Evolutionary conservation across 495 filamentous ascomycete species (phyloP), one percentile per base, ranked within the genome.

Genomic region (Podospora sp.): DNA sequence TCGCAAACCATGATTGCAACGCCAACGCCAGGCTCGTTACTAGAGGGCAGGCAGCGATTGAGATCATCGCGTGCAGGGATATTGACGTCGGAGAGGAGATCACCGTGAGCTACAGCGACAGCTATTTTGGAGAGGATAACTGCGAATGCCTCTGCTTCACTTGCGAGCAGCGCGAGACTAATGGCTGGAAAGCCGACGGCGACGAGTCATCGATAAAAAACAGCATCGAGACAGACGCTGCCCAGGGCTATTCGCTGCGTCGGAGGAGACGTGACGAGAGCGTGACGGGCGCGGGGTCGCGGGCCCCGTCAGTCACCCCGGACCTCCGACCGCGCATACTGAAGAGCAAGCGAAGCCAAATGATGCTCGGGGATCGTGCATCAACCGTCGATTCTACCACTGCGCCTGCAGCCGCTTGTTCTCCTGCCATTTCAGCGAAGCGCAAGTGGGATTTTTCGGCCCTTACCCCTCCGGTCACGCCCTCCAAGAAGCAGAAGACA

Each of bases 1-100:
- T 99, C 72, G 91, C 94, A 21, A 99, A 99, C 72, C 95, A 99
- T 77, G 95, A 99, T 77, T 99, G 95, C 76, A 86, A 91, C 69
- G 92, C 96, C 26, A 99, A 98, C 81, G 93, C 93, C 4, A 84
- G 88, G 72, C 82, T 99, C 65, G 87, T 90, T 68, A 97, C 92
- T 20, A 87, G 85, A 29, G 91, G 92, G 27, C 86, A 88, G 40
- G 89, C 93, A 69, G 92, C 93, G 35, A 97, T 99, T 82, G 89
- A 93, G 72, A 90, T 99, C 49, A 82, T 93, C 55, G 89, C 95
- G 6, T 83, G 85, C 22, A 87, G 88, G 64, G 83, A 96, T 67
- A 97, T 99, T 29, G 85, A 90, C 25, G 81, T 90, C 2, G 96
- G 93, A 4, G 94, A 97, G 65, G 95, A 98, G 77, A 96, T 99